Base-by-base conservation (phyloP, 257 asterid genomes). In the Scutellaria minor region DNA sequence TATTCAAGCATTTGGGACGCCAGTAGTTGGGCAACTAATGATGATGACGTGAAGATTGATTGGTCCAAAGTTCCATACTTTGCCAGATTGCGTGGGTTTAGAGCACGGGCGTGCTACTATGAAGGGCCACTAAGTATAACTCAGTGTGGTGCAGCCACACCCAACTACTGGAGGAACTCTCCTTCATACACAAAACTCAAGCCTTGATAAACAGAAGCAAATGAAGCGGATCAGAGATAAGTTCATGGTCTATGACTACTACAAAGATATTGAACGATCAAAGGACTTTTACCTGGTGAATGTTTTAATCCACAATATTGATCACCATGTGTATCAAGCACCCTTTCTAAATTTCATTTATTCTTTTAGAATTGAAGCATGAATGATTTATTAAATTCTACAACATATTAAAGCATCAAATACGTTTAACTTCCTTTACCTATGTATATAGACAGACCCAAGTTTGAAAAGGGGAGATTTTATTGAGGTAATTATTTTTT, bases 1-100 rank as follows among this genome's bases (percentile, higher is more conserved):
- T 84, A 88, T 68, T 80, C 89, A 11, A 92, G 96, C 88, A 77
- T 90, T 24, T 92, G 98, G 98, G 85, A 90, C 68, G 98, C 90
- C 4, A 96, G 90, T 66, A 81, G 84, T 45, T 90, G 98, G 97
- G 98, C 98, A 8, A 92, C 97, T 0, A 83, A 88, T 74, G 87
- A 88, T 0, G 97, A 96, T 18, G 82, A 71, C 7, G 98, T 55
- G 5, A 92, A 85, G 77, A 86, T 80, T 13, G 79, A 92, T 50
- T 90, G 96, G 98, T 66, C 31, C 12, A 70, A 71, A 6, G 81
- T 96, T 5, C 96, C 96, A 4, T 90, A 86, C 81, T 12, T 83
- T 3, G 90, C 96, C 15, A 51, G 76, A 39, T 35, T 85, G 27
- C 75, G 89, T 5, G 70, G 58, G 44, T 92, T 92, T 20, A 82